Evolutionary conservation across 352 stramenopile species (phyloP).

Genomic region (Phytophthora sansomeana): DNA sequence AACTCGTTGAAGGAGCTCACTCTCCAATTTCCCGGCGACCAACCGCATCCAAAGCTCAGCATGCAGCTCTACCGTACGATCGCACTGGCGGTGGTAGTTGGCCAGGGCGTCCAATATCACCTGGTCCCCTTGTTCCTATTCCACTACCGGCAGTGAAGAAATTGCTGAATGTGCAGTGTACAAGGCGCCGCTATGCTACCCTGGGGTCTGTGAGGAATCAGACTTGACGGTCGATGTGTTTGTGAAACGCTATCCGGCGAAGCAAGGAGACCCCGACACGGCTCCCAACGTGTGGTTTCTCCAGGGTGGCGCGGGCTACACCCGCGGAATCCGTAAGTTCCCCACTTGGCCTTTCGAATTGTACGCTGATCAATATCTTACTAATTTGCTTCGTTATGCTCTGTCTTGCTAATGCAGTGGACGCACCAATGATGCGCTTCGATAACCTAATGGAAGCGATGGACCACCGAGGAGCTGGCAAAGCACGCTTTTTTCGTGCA

Average conservation of each 20-base stretch:
- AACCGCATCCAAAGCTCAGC: background rate
- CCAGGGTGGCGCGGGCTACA: constrained; percentile 34
- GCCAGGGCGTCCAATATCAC: background rate
- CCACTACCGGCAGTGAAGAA: background rate
- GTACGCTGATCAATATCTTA: too few species aligned
- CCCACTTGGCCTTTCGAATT: too few species aligned
- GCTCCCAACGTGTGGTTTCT: constrained; percentile 49
- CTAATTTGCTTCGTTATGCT: too few species aligned
- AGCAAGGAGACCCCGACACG: constrained; percentile 1
- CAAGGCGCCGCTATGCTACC: constrained; percentile 31
- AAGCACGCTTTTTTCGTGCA: constrained; percentile 14
- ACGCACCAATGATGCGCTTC: constrained; percentile 35
- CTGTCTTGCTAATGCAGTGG: constrained; percentile 40
- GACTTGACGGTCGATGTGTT: constrained; percentile 34
- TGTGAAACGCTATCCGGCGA: constrained; percentile 39
- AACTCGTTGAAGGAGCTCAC: background rate
- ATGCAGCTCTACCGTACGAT: background rate
- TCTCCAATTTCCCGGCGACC: background rate
- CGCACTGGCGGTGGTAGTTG: background rate
- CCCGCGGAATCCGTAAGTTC: constrained; percentile 33
- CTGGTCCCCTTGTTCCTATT: constrained; percentile 22
- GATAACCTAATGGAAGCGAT: too few species aligned
- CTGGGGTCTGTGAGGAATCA: constrained; percentile 23
- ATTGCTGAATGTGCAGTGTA: constrained; percentile 34
- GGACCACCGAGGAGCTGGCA: constrained; percentile 53